Evolutionary conservation across 495 filamentous ascomycete species (phyloP), one percentile per base, ranked within the genome.

Genomic region (Hapsidospora chrysogenum): DNA sequence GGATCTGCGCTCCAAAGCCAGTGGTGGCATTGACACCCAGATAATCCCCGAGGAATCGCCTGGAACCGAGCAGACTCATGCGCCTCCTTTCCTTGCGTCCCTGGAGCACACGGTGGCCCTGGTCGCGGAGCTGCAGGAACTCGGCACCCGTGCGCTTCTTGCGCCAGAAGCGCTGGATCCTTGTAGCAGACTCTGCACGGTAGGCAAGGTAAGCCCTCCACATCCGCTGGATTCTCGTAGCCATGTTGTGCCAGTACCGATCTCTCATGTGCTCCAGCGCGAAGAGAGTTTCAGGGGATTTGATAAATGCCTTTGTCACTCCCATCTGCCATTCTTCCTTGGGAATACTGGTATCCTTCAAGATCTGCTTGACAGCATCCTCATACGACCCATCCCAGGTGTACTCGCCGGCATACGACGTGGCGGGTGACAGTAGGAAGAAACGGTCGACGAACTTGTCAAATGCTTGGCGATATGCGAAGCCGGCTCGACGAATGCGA

Each of bases 241-340:
- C 87, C 89, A 99, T 96, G 57, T 96, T 99, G 54, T 94, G 85
- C 86, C 87, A 96, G 56, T 95, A 96, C 16, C 80, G 69, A 52
- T 96, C 92, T 41, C 92, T 70, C 89, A 99, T 95, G 27, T 89
- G 83, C 54, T 99, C 92, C 13, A 99, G 64, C 7, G 89, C 92
- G 47, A 99, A 99, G 7, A 99, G 59, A 0, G 92, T 96, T 58
- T 99, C 92, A 2, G 92, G 92, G 0, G 92, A 92, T 54, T 99
- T 99, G 62, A 99, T 92, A 42, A 99, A 99, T 28, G 83, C 87
- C 58, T 96, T 99, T 4, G 79, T 85, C 25, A 92, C 80, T 57
- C 92, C 92, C 69, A 99, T 77, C 54, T 99, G 92, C 60, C 83
- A 96, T 53, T 99, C 92, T 45, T 95, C 89, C 14, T 74, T 63